Percentiles rank a stretch among this genome's conserved stretches.
Conservation (phyloP, 2,329 filamentous ascomycete species). For the Pseudohalonectria lignicola region DNA sequence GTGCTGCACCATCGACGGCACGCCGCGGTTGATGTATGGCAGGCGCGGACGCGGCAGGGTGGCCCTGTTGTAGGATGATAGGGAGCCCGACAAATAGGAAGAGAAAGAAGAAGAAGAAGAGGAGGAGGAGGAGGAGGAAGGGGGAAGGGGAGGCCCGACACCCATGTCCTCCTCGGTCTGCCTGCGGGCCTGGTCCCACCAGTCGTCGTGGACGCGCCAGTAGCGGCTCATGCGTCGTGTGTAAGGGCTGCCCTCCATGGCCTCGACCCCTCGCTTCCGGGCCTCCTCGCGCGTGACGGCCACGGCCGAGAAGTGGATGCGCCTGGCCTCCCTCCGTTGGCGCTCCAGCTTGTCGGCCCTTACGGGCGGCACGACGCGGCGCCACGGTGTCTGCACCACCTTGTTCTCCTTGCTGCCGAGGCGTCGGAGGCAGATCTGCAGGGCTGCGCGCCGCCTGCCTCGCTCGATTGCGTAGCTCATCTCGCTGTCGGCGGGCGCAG, state of each 20-base stretch:
- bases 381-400: constrained; percentile 22
- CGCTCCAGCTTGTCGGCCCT: constrained; percentile 10
- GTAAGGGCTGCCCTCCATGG: constrained; percentile 5
- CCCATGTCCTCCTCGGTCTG: constrained; percentile 1
- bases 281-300: constrained; percentile 1
- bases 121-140: too few relatives aligned
- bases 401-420: constrained; percentile 26
- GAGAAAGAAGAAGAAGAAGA: too few relatives aligned
- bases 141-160: too few relatives aligned
- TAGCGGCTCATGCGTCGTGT: constrained; percentile 7
- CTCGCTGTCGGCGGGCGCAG: too few relatives aligned
- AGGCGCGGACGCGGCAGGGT: constrained; percentile 12
- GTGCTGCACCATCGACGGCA: constrained; percentile 13
- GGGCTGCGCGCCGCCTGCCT: constrained; percentile 30
- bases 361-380: constrained; percentile 23
- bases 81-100: too few relatives aligned
- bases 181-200: constrained; percentile 8
- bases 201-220: constrained; percentile 5
- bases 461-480: constrained; percentile 21
- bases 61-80: too few relatives aligned
- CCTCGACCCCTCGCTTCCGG: background rate
- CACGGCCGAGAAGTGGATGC: background rate
- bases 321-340: background rate
- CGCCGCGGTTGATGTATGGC: constrained; percentile 12
- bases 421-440: constrained; percentile 28